These are phyloP conservation scores for Rhododendron williamsianum DNA, from an alignment of 148 eudicot genomes.

Conservation along the genomic window DNA sequence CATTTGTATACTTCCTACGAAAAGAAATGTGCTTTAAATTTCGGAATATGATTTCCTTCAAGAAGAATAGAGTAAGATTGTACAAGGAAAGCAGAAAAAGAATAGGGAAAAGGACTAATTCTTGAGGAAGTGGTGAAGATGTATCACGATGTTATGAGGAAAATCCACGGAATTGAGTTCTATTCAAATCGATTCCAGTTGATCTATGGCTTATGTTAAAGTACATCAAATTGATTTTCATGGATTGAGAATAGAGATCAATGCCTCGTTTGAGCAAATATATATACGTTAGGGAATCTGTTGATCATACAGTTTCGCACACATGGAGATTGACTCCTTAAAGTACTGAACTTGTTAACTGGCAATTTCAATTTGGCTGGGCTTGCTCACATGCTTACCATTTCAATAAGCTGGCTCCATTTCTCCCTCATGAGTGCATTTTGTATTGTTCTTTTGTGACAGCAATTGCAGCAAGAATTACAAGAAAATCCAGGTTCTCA, in stretches of 20 bases:
- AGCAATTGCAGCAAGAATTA: constrained; percentile 79
- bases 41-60: background rate
- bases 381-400: background rate
- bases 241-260: background rate
- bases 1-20: background rate
- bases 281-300: background rate
- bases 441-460: constrained; percentile 19
- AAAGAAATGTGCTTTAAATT: background rate
- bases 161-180: background rate
- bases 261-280: background rate
- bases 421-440: background rate
- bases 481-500: constrained; percentile 65
- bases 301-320: background rate
- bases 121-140: background rate
- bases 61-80: background rate
- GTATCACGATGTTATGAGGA: background rate
- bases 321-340: background rate
- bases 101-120: background rate
- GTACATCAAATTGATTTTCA: background rate
- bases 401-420: background rate
- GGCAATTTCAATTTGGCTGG: background rate
- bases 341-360: background rate
- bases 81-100: background rate
- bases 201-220: background rate
- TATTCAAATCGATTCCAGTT: background rate